Conservation (phyloP, 108 stramenopile genomes). For the Cyclotella cryptica region DNA sequence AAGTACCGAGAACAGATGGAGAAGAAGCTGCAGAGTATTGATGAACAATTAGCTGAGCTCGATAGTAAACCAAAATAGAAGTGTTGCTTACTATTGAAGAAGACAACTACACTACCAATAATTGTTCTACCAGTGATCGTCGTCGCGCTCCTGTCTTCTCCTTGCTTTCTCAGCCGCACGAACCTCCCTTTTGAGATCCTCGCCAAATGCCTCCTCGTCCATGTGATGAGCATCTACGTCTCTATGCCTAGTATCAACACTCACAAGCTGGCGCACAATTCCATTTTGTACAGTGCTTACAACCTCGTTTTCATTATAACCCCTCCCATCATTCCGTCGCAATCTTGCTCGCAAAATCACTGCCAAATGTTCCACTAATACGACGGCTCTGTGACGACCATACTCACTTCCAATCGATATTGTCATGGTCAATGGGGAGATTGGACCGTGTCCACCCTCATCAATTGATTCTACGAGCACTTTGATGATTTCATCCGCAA, state of each 20-base stretch:
- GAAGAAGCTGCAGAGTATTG: slow-evolving; percentile 51
- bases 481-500: slow-evolving; percentile 58
- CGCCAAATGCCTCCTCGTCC: slow-evolving; percentile 57
- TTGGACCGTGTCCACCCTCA: slow-evolving; percentile 78
- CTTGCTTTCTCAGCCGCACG: slow-evolving; percentile 44
- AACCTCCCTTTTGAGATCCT: slow-evolving; percentile 44
- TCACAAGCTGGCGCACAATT: slow-evolving; percentile 51
- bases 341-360: slow-evolving; percentile 45
- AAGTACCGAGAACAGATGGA: slow-evolving; percentile 44
- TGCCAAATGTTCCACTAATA: slow-evolving; percentile 59
- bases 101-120: not conserved
- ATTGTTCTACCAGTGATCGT: slow-evolving; percentile 32
- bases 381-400: slow-evolving; percentile 85
- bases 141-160: slow-evolving; percentile 37
- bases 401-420: slow-evolving; percentile 73
- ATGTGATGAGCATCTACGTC: slow-evolving; percentile 49
- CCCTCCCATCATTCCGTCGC: slow-evolving; percentile 49
- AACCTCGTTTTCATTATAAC: slow-evolving; percentile 17
- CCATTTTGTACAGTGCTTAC: slow-evolving; percentile 19
- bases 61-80: slow-evolving; percentile 2
- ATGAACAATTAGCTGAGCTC: slow-evolving; percentile 49
- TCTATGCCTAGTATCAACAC: slow-evolving; percentile 56
- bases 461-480: slow-evolving; percentile 66
- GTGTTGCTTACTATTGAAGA: not conserved
- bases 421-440: slow-evolving; percentile 73